Conservation (phyloP, 2,329 filamentous ascomycete genomes). For the Claviceps cyperi region DNA sequence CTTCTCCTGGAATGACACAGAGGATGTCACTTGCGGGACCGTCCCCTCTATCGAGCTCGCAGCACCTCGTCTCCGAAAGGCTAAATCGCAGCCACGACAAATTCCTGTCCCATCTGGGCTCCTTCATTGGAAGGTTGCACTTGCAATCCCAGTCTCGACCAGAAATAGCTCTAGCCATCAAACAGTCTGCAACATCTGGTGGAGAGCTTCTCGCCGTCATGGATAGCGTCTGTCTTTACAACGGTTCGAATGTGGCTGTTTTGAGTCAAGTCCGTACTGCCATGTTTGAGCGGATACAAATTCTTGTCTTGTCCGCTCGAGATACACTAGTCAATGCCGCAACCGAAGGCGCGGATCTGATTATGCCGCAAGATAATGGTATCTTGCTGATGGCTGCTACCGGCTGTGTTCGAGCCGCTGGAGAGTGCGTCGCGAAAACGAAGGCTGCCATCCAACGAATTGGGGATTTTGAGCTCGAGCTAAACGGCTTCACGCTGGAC, state of each 20-base stretch:
- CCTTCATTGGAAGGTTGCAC: slow-evolving; percentile 80
- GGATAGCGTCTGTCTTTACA: slow-evolving; percentile 68
- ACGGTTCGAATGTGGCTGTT: slow-evolving; percentile 49
- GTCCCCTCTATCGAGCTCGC: slow-evolving; percentile 45
- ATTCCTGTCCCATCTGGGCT: slow-evolving; percentile 80
- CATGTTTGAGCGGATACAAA: slow-evolving; percentile 68
- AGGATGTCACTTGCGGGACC: slow-evolving; percentile 63
- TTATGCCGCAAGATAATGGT: slow-evolving; percentile 66
- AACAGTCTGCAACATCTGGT: slow-evolving; percentile 71
- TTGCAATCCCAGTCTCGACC: slow-evolving; percentile 82
- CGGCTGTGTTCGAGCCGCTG: slow-evolving; percentile 75
- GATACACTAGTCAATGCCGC: slow-evolving; percentile 59
- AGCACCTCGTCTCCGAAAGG: slow-evolving; percentile 70
- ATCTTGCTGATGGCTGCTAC: slow-evolving; percentile 67
- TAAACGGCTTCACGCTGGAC: slow-evolving; percentile 41
- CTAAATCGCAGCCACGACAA: slow-evolving; percentile 70
- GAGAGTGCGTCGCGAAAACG: slow-evolving; percentile 80
- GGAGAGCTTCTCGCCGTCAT: slow-evolving; percentile 66
- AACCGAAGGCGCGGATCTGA: slow-evolving; percentile 60
- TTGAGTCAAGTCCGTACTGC: slow-evolving; percentile 55
- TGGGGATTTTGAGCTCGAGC: slow-evolving; percentile 80
- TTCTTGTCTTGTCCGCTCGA: slow-evolving; percentile 66
- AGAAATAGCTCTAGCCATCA: slow-evolving; percentile 68
- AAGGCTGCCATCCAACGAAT: slow-evolving; percentile 75
- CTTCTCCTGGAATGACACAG: slow-evolving; percentile 48